A percentile compares a stretch with the other conserved stretches of the same genome.
Conservation (phyloP, 768 basidiomycete species). For the Boletus vermiculosoides region DNA sequence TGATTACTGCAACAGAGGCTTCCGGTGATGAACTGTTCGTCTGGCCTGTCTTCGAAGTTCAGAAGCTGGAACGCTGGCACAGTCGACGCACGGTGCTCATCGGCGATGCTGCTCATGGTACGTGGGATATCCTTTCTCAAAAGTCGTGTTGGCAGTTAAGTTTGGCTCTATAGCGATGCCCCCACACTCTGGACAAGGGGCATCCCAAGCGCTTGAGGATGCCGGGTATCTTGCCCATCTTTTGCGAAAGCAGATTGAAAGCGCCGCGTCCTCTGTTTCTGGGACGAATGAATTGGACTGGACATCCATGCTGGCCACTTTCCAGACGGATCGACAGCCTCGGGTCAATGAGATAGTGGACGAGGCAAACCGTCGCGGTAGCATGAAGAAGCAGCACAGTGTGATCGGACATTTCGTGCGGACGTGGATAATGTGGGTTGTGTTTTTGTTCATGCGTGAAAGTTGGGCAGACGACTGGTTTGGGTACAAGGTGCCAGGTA, state of each 20-base stretch:
- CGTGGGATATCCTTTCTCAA: not conserved
- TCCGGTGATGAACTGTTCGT: conserved; percentile 19
- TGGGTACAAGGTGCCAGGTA: conserved; percentile 30
- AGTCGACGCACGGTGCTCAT: conserved; percentile 28
- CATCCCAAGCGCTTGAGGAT: conserved; percentile 32
- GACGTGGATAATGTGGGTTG: conserved; percentile 28
- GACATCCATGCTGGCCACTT: conserved; percentile 19
- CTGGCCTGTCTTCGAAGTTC: conserved; percentile 30
- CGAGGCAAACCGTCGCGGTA: conserved; percentile 28
- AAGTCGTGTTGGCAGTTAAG: not conserved
- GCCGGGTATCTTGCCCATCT: conserved; percentile 32
- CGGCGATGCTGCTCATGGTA: conserved; percentile 35
- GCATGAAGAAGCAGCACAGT: conserved; percentile 22
- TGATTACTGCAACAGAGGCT: conserved; percentile 22
- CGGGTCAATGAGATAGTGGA: conserved; percentile 28
- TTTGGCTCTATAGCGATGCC: conserved; percentile 25
- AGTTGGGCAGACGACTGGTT: conserved; percentile 32
- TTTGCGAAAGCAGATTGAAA: conserved; percentile 15
- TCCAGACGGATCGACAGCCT: conserved; percentile 24
- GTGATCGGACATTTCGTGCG: conserved; percentile 17
- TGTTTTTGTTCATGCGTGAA: conserved; percentile 23
- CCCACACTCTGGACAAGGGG: conserved; percentile 33
- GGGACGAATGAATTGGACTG: conserved; percentile 6
- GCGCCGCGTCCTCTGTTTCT: not conserved
- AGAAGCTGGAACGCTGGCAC: conserved; percentile 26